Conservation (phyloP, 106 monocot genomes). For the Dendrobium huoshanense region DNA sequence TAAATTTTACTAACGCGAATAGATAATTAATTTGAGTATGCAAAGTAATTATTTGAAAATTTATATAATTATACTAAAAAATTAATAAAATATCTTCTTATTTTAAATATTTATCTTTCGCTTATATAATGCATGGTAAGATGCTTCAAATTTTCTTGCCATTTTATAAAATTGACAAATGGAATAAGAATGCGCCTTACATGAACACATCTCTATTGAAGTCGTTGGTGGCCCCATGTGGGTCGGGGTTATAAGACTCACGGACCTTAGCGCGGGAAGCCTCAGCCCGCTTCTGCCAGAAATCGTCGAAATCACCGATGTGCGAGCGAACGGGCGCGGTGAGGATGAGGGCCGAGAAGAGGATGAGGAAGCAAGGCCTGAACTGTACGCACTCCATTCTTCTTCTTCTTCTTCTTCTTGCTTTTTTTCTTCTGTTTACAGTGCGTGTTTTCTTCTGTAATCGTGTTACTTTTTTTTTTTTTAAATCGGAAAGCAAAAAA, state of each 20-base stretch:
- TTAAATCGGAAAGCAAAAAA: not conserved
- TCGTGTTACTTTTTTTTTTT: not conserved
- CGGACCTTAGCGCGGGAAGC: not conserved
- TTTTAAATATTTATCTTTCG: not conserved
- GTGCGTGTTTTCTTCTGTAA: no score
- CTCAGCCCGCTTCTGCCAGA: constrained; percentile 8
- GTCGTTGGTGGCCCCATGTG: constrained; percentile 6
- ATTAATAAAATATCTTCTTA: not conserved
- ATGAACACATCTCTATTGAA: constrained; percentile 22
- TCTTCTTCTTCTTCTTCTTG: not conserved
- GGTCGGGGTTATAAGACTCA: constrained; percentile 11
- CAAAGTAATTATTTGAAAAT: no score
- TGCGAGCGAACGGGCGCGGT: not conserved
- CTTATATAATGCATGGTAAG: no score
- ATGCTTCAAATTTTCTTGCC: no score
- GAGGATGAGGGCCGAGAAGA: not conserved
- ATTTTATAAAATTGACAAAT: not conserved
- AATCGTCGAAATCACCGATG: constrained; percentile 4
- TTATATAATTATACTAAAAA: not conserved
- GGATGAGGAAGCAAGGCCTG: not conserved
- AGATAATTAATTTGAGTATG: not conserved
- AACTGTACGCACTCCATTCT: not conserved
- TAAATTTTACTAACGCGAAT: not conserved
- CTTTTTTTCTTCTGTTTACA: not conserved
- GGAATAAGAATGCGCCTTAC: not conserved